Evolutionary conservation across 768 basidiomycete genomes (phyloP).

Genomic region (Rhizopogon sp.): DNA sequence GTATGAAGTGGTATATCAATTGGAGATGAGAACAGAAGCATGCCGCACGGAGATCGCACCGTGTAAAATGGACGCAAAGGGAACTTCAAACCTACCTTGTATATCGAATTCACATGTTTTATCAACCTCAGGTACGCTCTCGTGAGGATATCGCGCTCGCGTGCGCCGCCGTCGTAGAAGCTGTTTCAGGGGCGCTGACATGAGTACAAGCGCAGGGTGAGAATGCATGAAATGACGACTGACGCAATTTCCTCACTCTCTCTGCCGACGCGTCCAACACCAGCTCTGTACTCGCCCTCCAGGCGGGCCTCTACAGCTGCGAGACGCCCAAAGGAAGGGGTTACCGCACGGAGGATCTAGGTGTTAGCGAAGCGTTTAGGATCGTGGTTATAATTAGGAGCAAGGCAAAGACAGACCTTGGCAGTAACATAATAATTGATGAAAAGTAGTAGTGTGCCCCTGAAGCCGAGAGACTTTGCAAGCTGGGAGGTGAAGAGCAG

Average conservation of each 20-base stretch:
- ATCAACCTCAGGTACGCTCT: slow-evolving; percentile 76
- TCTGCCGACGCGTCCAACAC: slow-evolving; percentile 79
- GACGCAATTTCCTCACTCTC: slow-evolving; percentile 93
- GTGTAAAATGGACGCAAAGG: neutral
- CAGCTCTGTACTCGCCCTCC: slow-evolving; percentile 88
- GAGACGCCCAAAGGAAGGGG: slow-evolving; percentile 88
- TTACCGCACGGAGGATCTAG: slow-evolving; percentile 72
- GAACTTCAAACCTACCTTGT: slow-evolving; percentile 50
- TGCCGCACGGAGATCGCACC: no score
- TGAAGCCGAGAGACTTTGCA: slow-evolving; percentile 76
- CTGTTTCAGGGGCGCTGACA: slow-evolving; percentile 28
- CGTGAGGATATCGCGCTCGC: slow-evolving; percentile 80
- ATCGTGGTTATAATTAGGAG: neutral
- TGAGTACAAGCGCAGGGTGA: neutral
- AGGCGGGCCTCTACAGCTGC: slow-evolving; percentile 84
- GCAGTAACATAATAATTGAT: slow-evolving; percentile 86
- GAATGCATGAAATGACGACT: slow-evolving; percentile 23
- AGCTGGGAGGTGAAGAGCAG: slow-evolving; percentile 91
- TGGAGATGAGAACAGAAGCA: no score
- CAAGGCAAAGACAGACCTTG: slow-evolving; percentile 16
- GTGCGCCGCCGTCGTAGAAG: slow-evolving; percentile 85
- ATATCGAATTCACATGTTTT: slow-evolving; percentile 87
- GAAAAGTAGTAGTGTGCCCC: slow-evolving; percentile 79
- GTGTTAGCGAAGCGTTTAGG: no score
- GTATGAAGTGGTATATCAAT: no score